Evolutionary conservation across 306 rosid genomes (phyloP).

Genomic region (Dryas octopetala): DNA sequence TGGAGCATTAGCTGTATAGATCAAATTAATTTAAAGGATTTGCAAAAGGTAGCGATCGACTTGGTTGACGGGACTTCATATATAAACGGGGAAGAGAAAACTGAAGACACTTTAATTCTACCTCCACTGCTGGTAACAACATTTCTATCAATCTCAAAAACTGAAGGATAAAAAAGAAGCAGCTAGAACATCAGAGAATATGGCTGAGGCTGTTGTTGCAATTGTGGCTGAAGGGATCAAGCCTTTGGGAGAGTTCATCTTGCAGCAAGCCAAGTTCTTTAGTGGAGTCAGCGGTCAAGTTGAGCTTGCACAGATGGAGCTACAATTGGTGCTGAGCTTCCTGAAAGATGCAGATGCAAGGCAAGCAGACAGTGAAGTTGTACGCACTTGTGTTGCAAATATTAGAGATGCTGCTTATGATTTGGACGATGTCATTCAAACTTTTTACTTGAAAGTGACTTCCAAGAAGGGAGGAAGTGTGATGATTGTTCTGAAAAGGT

Average conservation of each 20-base stretch:
- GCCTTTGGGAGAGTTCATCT: not conserved
- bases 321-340: not conserved
- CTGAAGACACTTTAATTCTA: no score
- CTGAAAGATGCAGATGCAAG: constrained; percentile 41
- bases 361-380: constrained; percentile 28
- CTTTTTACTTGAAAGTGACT: constrained; percentile 20
- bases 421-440: constrained; percentile 42
- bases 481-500: constrained; percentile 24
- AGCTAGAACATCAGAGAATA: not conserved
- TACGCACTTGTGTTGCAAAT: constrained; percentile 6
- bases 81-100: no score
- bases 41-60: no score
- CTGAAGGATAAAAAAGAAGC: not conserved
- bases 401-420: constrained; percentile 17
- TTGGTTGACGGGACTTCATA: no score
- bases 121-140: constrained; percentile 12
- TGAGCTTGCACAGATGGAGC: not conserved
- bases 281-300: no score
- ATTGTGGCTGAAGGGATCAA: not conserved
- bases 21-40: no score
- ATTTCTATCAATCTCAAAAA: constrained; percentile 27
- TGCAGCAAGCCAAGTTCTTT: not conserved
- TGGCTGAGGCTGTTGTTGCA: not conserved
- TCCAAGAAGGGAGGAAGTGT: not conserved
- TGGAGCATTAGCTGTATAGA: no score